Evolutionary conservation across 1,139 yeast genomes (phyloP).

Genomic region (Sugiyamaella sp.): DNA sequence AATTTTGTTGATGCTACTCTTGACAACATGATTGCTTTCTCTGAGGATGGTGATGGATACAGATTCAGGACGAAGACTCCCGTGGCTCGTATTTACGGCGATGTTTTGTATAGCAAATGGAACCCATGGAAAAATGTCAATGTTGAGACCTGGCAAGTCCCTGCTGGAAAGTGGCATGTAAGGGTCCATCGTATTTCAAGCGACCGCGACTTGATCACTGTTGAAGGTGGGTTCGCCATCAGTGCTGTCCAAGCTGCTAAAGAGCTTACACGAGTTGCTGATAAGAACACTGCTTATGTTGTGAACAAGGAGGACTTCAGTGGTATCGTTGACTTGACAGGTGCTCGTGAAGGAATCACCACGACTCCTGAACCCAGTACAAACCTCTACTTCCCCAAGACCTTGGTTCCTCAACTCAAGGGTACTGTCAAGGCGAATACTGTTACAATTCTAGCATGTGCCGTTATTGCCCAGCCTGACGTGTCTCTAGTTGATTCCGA

Average conservation of each 20-base stretch:
- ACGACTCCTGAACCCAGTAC: slow-evolving; percentile 27
- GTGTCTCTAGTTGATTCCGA: slow-evolving; percentile 20
- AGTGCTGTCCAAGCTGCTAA: slow-evolving; percentile 25
- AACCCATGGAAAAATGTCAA: slow-evolving; percentile 34
- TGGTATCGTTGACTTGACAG: slow-evolving; percentile 28
- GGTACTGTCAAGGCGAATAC: slow-evolving; percentile 25
- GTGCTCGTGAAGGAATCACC: slow-evolving; percentile 22
- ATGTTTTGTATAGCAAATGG: slow-evolving; percentile 36
- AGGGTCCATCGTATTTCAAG: slow-evolving; percentile 36
- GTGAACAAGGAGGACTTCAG: slow-evolving; percentile 26
- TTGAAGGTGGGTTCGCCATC: slow-evolving; percentile 33
- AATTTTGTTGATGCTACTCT: slow-evolving; percentile 28
- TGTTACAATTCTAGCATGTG: slow-evolving; percentile 25
- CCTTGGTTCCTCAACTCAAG: slow-evolving; percentile 28
- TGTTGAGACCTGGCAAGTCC: slow-evolving; percentile 38
- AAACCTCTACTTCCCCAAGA: slow-evolving; percentile 26
- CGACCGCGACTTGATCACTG: slow-evolving; percentile 24
- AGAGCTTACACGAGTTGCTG: slow-evolving; percentile 13
- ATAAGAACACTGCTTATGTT: slow-evolving; percentile 18
- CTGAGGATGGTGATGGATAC: slow-evolving; percentile 28
- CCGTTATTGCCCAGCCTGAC: slow-evolving; percentile 38
- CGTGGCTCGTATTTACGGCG: slow-evolving; percentile 34
- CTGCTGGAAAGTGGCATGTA: slow-evolving; percentile 34
- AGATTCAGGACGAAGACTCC: slow-evolving; percentile 28
- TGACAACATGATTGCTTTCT: slow-evolving; percentile 32